These are phyloP conservation scores for Aspergillus tubingensis DNA, from an alignment of 2,329 filamentous ascomycete genomes.

Conservation along the genomic window DNA sequence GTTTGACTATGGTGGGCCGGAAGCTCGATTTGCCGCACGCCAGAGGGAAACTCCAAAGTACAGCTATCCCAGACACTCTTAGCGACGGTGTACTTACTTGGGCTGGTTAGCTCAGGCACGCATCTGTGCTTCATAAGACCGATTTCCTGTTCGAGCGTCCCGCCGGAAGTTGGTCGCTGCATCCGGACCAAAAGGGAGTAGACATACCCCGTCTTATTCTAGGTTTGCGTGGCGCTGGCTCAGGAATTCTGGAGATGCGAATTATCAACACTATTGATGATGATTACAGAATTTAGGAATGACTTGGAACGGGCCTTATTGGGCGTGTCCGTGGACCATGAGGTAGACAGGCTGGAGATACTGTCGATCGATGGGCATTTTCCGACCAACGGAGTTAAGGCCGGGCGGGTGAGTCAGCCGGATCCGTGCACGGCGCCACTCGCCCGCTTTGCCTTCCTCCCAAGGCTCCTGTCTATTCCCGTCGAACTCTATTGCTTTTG, in stretches of 20 bases:
- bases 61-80: background rate
- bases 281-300: background rate
- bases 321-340: background rate
- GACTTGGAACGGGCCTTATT: background rate
- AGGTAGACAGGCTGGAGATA: background rate
- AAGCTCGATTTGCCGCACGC: background rate
- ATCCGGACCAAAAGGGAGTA: constrained; percentile 16
- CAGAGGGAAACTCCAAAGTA: background rate
- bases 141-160: constrained; percentile 3
- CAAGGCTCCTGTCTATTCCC: background rate
- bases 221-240: constrained; percentile 14
- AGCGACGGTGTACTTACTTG: constrained; percentile 9
- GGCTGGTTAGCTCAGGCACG: constrained; percentile 16
- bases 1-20: background rate
- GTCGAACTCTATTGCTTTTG: constrained; percentile 13
- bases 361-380: background rate
- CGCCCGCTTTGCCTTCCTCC: constrained; percentile 4
- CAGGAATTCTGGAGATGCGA: background rate
- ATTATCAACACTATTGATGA: background rate
- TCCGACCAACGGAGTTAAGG: background rate
- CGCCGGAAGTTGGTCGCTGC: constrained; percentile 13
- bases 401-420: constrained; percentile 3
- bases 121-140: constrained; percentile 4
- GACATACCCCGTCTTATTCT: background rate
- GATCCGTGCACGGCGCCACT: background rate